Evolutionary conservation across 768 basidiomycete species (phyloP).

Genomic region (Clathrus columnatus): DNA sequence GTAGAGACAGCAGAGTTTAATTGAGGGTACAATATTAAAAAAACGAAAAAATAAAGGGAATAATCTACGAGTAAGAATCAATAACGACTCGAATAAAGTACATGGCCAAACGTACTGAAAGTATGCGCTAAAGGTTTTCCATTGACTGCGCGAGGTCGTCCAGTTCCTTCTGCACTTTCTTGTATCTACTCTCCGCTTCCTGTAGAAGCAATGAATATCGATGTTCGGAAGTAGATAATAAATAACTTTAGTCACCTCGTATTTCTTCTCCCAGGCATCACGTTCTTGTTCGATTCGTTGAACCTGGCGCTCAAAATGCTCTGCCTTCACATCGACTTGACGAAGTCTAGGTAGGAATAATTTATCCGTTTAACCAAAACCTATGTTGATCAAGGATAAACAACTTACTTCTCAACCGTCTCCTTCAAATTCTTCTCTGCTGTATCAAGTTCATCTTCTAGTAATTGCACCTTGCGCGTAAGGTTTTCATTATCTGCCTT

Average conservation of each 20-base stretch:
- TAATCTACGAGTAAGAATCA: not conserved
- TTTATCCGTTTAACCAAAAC: slow-evolving; percentile 6
- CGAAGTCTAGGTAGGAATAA: slow-evolving; percentile 52
- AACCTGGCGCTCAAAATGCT: slow-evolving; percentile 94
- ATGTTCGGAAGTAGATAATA: not conserved
- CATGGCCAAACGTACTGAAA: not conserved
- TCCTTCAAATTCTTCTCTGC: slow-evolving; percentile 97
- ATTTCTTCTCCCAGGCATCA: slow-evolving; percentile 90
- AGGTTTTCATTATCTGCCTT: slow-evolving; percentile 68
- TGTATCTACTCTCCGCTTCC: slow-evolving; percentile 68
- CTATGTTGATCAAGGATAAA: too few species aligned
- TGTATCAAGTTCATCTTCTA: slow-evolving; percentile 92
- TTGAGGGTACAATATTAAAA: too few species aligned
- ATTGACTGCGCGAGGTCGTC: slow-evolving; percentile 74
- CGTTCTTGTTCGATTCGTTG: slow-evolving; percentile 82
- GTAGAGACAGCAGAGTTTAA: too few species aligned
- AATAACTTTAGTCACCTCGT: slow-evolving; percentile 53
- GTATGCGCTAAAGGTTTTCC: slow-evolving; percentile 48
- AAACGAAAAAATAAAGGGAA: too few species aligned
- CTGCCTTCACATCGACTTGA: slow-evolving; percentile 97
- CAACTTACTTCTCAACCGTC: slow-evolving; percentile 88
- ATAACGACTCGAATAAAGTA: not conserved
- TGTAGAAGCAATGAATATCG: slow-evolving; percentile 23
- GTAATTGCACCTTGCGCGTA: slow-evolving; percentile 73
- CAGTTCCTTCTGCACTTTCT: slow-evolving; percentile 66